Conservation (phyloP, 345 rosid genomes). For the Eucalyptus sp. region DNA sequence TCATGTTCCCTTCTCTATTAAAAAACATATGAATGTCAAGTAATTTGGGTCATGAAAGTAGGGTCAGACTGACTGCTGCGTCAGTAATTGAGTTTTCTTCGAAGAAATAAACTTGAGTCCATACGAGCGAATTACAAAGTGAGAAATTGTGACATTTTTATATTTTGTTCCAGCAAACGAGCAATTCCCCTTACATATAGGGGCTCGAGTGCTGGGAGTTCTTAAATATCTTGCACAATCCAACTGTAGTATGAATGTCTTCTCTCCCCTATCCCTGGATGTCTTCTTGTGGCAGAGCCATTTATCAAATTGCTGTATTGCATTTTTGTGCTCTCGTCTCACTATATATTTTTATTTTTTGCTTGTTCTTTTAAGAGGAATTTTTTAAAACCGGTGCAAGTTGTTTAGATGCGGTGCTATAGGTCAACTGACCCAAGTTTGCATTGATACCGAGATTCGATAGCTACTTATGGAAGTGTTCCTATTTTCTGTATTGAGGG, state of each 20-base stretch:
- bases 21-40: no score
- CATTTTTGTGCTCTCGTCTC: background rate
- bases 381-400: background rate
- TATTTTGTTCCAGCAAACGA: no score
- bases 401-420: background rate
- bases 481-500: background rate
- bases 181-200: no score
- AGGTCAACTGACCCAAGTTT: background rate
- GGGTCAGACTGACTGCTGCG: no score
- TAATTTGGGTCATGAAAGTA: no score
- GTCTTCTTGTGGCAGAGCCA: background rate
- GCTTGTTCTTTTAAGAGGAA: background rate
- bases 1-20: no score
- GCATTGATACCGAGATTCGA: background rate
- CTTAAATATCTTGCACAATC: background rate
- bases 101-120: no score
- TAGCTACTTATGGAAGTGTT: background rate
- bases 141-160: no score
- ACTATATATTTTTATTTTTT: background rate
- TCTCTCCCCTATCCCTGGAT: background rate
- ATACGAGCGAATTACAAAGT: no score
- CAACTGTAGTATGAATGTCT: background rate
- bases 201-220: background rate
- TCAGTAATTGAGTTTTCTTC: no score
- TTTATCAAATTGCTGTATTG: background rate